Evolutionary conservation across 2,329 filamentous ascomycete genomes (phyloP).

Genomic region (Paramyrothecium sp.): DNA sequence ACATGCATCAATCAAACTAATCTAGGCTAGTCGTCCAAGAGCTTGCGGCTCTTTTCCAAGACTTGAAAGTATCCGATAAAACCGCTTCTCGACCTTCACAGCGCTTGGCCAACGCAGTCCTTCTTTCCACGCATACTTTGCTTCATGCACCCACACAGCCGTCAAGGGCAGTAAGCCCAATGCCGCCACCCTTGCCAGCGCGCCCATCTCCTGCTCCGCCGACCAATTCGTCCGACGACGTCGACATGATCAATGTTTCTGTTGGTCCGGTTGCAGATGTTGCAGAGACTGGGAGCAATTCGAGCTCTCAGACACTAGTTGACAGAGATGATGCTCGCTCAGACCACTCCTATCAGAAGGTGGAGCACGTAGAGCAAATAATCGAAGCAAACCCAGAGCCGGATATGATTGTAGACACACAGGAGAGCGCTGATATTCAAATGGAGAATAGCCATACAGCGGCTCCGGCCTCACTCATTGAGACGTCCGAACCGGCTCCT

Average conservation of each 20-base stretch:
- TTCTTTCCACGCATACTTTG: slow-evolving; percentile 53
- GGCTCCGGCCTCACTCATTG: slow-evolving; percentile 8
- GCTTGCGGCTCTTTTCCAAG: slow-evolving; percentile 66
- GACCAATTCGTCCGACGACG: slow-evolving; percentile 23
- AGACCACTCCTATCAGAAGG: slow-evolving; percentile 33
- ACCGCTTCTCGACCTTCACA: slow-evolving; percentile 69
- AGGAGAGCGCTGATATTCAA: background rate
- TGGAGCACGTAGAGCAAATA: slow-evolving; percentile 22
- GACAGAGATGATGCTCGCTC: slow-evolving; percentile 36
- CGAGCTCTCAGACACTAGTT: slow-evolving; percentile 53
- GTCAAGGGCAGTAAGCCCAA: slow-evolving; percentile 16
- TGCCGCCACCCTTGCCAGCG: slow-evolving; percentile 49
- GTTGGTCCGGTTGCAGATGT: slow-evolving; percentile 25
- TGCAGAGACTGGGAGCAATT: slow-evolving; percentile 41
- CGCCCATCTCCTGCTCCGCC: slow-evolving; percentile 42
- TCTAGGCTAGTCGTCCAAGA: slow-evolving; percentile 65
- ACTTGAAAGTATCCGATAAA: slow-evolving; percentile 63
- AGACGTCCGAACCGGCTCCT: background rate
- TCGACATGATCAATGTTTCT: slow-evolving; percentile 30
- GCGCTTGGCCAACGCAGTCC: slow-evolving; percentile 75
- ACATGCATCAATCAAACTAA: slow-evolving; percentile 21
- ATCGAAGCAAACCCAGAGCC: slow-evolving; percentile 17
- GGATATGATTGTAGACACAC: slow-evolving; percentile 7
- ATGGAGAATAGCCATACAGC: slow-evolving; percentile 4
- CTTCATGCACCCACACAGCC: slow-evolving; percentile 28